These are phyloP conservation scores for Moesziomyces aphidis DNA, from an alignment of 1,284 basidiomycete species.

Conservation along the genomic window DNA sequence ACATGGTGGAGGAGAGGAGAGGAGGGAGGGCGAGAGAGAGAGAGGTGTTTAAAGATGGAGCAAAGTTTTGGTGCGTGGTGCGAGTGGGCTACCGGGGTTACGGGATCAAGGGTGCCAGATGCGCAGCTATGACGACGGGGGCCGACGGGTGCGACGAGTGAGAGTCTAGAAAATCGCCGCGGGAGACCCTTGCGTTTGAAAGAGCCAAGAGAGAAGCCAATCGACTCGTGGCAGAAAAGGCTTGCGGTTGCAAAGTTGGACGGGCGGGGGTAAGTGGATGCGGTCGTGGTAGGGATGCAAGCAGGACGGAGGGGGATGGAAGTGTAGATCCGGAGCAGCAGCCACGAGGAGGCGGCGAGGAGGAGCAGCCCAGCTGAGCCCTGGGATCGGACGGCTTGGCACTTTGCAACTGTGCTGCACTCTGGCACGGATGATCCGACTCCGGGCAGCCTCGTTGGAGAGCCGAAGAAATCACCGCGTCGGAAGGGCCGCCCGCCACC, in stretches of 20 bases:
- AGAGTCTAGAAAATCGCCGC: no score
- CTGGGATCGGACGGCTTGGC: no score
- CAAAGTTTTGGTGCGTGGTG: no score
- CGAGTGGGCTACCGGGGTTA: background rate
- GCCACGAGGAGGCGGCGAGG: background rate
- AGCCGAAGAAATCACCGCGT: background rate
- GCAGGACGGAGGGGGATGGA: slow-evolving; percentile 5
- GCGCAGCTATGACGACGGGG: no score
- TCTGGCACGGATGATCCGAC: no score
- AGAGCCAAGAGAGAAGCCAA: background rate
- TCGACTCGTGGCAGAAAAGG: background rate
- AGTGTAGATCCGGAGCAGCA: slow-evolving; percentile 10
- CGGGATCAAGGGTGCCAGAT: background rate
- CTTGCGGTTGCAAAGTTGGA: background rate
- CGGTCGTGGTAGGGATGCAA: slow-evolving; percentile 8
- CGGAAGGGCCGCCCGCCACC: background rate
- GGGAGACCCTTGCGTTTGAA: background rate
- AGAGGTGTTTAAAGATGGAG: background rate
- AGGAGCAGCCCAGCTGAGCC: no score
- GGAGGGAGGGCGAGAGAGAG: background rate
- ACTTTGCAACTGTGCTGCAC: no score
- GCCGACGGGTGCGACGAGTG: no score
- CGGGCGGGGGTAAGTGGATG: background rate
- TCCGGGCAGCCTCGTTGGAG: no score
- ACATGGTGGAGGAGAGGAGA: slow-evolving; percentile 29